phyloP scores from a whole-genome alignment of 148 eudicot genomes.

The Rhododendron henanense region DNA sequence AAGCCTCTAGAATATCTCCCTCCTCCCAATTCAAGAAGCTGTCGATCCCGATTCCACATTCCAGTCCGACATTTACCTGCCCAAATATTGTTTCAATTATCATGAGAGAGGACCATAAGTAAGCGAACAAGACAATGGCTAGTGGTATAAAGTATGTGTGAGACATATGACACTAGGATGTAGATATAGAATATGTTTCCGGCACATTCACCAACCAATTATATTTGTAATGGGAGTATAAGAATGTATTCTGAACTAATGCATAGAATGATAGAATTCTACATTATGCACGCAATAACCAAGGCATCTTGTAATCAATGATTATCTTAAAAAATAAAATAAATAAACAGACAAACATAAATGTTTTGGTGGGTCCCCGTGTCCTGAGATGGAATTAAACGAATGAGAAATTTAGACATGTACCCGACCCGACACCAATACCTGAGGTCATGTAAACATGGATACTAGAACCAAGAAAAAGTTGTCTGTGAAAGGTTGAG shows the following conservation, averaged over 20 bases:
- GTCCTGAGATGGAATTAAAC: background rate
- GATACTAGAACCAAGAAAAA: background rate
- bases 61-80: constrained; percentile 88
- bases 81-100: background rate
- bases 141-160: background rate
- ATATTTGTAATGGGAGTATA: background rate
- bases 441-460: background rate
- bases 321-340: background rate
- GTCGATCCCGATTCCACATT: constrained; percentile 79
- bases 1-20: constrained; percentile 77
- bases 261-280: background rate
- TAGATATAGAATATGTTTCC: background rate
- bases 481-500: background rate
- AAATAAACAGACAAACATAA: background rate
- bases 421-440: background rate
- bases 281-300: background rate
- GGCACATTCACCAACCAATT: background rate
- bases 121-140: background rate
- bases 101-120: background rate
- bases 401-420: background rate
- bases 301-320: background rate
- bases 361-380: background rate
- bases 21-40: constrained; percentile 68
- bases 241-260: background rate
- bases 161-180: background rate